These are phyloP conservation scores for Schizothecium vesticola DNA, from an alignment of 495 filamentous ascomycete genomes.

Conservation along the genomic window DNA sequence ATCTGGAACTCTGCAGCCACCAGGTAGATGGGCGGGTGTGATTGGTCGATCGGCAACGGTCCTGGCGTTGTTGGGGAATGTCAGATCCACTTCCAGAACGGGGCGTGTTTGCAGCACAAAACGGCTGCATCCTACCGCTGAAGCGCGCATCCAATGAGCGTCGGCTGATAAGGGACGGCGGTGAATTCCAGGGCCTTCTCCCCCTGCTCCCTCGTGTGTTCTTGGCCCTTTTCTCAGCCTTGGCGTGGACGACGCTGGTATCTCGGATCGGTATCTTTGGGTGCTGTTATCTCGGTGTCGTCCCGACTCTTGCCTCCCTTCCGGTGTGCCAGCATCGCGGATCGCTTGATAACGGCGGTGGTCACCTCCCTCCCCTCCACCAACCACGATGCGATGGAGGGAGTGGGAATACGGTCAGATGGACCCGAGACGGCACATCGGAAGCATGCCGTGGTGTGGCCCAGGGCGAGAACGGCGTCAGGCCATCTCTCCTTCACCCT, in stretches of 20 bases:
- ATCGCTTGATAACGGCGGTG: background rate
- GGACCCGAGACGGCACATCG: background rate
- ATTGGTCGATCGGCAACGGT: conserved; percentile 13
- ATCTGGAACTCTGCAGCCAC: background rate
- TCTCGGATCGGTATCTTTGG: background rate
- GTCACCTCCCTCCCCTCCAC: background rate
- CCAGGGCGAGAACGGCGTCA: background rate
- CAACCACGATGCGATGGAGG: background rate
- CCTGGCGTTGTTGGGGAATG: conserved; percentile 5
- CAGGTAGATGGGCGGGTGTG: background rate
- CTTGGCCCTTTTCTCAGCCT: background rate
- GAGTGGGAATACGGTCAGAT: background rate
- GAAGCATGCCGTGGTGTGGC: background rate
- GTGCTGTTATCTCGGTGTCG: background rate
- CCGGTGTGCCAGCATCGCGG: background rate
- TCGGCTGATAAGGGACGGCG: conserved; percentile 8
- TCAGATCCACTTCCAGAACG: background rate
- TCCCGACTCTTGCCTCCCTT: background rate
- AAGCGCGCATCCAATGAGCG: conserved; percentile 8
- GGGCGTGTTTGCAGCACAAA: conserved; percentile 12
- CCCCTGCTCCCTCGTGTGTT: background rate
- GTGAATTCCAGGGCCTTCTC: background rate
- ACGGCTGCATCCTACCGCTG: conserved; percentile 10
- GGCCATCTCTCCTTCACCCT: background rate
- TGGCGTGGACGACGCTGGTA: conserved; percentile 8